Conservation (phyloP, 176 grass and related monocot genomes). For the Lolium multiflorum region DNA sequence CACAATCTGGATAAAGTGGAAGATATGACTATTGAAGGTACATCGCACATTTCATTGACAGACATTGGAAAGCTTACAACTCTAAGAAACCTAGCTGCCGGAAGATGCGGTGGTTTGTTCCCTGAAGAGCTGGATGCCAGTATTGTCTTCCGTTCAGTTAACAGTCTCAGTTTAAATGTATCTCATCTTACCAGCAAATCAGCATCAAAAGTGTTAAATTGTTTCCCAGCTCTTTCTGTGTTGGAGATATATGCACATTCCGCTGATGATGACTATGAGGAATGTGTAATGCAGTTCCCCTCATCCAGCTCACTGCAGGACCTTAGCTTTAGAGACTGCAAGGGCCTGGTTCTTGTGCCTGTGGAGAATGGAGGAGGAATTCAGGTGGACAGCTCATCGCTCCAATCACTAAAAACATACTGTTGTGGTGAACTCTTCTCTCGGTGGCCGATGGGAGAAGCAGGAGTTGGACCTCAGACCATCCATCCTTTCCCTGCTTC, state of each 20-base stretch:
- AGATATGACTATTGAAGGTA: fast-evolving
- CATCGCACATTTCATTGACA: neutral
- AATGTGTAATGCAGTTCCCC: neutral
- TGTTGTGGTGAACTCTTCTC: neutral
- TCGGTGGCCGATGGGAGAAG: neutral
- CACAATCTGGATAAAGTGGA: constrained; percentile 2
- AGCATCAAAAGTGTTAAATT: neutral
- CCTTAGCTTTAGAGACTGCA: no score
- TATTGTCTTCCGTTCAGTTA: neutral
- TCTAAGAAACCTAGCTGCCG: neutral
- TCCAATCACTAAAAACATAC: no score
- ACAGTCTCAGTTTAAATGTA: neutral
- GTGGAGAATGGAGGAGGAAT: no score
- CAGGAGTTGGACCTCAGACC: neutral
- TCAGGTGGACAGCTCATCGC: no score
- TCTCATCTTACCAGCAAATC: neutral
- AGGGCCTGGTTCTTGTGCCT: no score
- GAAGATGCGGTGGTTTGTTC: neutral
- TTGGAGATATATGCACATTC: neutral
- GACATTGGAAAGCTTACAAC: neutral
- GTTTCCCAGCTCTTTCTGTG: neutral
- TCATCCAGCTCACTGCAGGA: neutral
- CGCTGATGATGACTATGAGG: neutral
- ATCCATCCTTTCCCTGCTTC: neutral
- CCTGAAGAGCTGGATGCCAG: neutral